Conservation (phyloP, 163 green algal species). For the Coccomyxa subellipsoidea region DNA sequence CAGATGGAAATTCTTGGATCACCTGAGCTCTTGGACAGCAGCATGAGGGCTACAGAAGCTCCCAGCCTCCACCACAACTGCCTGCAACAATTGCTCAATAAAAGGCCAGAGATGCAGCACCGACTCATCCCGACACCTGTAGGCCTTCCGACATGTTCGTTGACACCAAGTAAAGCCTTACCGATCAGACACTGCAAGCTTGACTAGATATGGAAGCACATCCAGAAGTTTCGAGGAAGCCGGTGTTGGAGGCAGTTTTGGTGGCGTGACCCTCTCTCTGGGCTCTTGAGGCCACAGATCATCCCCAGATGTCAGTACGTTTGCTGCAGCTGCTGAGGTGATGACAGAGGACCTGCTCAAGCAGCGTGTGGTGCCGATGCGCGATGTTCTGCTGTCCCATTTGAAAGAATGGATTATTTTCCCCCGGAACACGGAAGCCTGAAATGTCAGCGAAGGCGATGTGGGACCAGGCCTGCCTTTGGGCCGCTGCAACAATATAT, state of each 20-base stretch:
- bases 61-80: slow-evolving; percentile 57
- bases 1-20: no score
- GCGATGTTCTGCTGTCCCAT: background rate
- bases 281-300: background rate
- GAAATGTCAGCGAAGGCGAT: no score
- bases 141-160: no score
- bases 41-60: slow-evolving; percentile 50
- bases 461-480: no score
- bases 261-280: slow-evolving; percentile 15
- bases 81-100: background rate
- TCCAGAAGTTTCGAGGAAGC: slow-evolving; percentile 31
- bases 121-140: background rate
- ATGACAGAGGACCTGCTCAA: background rate
- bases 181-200: slow-evolving; percentile 56
- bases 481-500: no score
- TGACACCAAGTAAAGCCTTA: no score
- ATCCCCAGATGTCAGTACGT: background rate
- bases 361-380: background rate
- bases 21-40: slow-evolving; percentile 59
- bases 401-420: background rate
- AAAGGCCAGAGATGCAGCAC: background rate
- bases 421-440: no score
- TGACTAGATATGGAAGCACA: slow-evolving; percentile 72
- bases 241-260: slow-evolving; percentile 45
- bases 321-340: background rate